Evolutionary conservation across 1,284 basidiomycete genomes (phyloP).

Genomic region (Bondarzewia mesenterica): DNA sequence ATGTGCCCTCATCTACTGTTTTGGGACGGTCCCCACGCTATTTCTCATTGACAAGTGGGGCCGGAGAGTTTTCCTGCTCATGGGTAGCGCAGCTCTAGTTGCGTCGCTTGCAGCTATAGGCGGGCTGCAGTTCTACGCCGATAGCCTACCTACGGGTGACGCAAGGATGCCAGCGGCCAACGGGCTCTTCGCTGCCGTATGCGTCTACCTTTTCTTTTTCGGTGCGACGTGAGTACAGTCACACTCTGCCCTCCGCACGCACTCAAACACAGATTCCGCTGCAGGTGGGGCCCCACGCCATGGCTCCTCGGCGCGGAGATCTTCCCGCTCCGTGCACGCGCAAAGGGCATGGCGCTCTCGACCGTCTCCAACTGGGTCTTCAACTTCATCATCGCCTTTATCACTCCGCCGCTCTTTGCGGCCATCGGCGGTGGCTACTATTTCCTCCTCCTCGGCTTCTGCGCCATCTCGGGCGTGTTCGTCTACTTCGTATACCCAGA

Average conservation of each 20-base stretch:
- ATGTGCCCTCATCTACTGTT: slow-evolving; percentile 49
- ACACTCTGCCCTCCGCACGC: background rate
- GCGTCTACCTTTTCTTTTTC: slow-evolving; percentile 36
- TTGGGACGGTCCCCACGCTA: slow-evolving; percentile 49
- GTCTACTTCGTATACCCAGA: slow-evolving; percentile 41
- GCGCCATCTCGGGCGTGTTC: slow-evolving; percentile 33
- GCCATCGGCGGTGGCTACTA: slow-evolving; percentile 38
- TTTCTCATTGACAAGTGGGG: slow-evolving; percentile 49
- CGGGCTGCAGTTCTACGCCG: slow-evolving; percentile 32
- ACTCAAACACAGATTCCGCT: background rate
- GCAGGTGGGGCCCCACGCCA: slow-evolving; percentile 54
- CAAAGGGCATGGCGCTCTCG: slow-evolving; percentile 60
- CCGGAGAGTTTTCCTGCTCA: slow-evolving; percentile 39
- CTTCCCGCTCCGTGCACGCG: slow-evolving; percentile 60
- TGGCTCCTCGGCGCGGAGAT: slow-evolving; percentile 56
- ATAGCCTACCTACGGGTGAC: slow-evolving; percentile 29
- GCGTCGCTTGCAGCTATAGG: slow-evolving; percentile 34
- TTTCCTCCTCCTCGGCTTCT: slow-evolving; percentile 40
- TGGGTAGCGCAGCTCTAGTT: slow-evolving; percentile 36
- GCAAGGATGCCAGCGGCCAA: slow-evolving; percentile 31
- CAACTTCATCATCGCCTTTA: slow-evolving; percentile 48
- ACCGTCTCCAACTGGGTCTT: slow-evolving; percentile 52
- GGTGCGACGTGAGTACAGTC: slow-evolving; percentile 37
- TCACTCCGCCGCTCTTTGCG: slow-evolving; percentile 41
- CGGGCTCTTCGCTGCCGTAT: slow-evolving; percentile 35